These are phyloP conservation scores for Pichia phayaonensis DNA, from an alignment of 805 yeast species.

Conservation along the genomic window DNA sequence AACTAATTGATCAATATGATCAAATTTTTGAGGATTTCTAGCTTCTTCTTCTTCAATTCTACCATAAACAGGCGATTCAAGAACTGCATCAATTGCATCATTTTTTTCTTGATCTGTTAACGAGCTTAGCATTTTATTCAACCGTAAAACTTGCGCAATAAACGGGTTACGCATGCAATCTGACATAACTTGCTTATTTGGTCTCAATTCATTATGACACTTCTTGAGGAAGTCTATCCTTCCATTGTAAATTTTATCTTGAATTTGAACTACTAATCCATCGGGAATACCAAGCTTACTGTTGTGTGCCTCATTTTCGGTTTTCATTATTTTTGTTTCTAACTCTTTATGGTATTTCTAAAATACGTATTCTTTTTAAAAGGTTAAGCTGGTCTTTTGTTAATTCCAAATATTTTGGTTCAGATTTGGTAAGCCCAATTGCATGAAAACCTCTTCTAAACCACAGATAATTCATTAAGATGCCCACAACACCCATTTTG, in stretches of 20 bases:
- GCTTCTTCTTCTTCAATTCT: constrained; percentile 28
- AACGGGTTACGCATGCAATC: constrained; percentile 1
- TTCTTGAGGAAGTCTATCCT: not conserved
- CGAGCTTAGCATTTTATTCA: not conserved
- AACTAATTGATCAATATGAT: constrained; percentile 51
- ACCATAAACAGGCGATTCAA: constrained; percentile 55
- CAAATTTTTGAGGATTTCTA: constrained; percentile 19
- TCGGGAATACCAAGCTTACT: too few species aligned
- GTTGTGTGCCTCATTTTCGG: not conserved
- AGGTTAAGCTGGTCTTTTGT: too few species aligned
- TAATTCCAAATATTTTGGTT: too few species aligned
- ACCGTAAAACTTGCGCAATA: not conserved
- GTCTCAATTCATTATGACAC: not conserved
- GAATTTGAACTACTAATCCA: not conserved
- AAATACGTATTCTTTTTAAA: too few species aligned
- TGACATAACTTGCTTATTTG: not conserved
- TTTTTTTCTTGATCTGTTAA: constrained; percentile 33
- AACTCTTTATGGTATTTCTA: too few species aligned
- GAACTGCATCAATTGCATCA: constrained; percentile 53
- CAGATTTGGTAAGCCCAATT: too few species aligned
- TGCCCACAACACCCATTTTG: too few species aligned
- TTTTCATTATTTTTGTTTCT: not conserved
- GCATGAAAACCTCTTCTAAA: too few species aligned
- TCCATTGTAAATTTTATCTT: not conserved
- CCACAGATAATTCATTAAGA: too few species aligned